Base-by-base conservation (phyloP, 2,329 filamentous ascomycete species). In the Grosmannia huntii region DNA sequence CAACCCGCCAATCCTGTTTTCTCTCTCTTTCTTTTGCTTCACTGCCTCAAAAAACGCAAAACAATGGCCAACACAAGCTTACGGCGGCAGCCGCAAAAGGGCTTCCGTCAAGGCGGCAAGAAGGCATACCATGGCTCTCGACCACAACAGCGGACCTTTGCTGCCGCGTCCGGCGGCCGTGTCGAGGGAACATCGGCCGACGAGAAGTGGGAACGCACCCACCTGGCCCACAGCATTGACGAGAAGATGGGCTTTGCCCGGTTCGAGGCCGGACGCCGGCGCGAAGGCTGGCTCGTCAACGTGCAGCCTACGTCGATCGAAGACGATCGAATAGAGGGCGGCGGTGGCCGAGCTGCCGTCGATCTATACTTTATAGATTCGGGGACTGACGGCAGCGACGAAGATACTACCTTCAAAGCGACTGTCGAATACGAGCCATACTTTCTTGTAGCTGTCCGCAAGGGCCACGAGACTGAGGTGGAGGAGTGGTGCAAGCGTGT, bases 281-380 rank as follows among this genome's bases (percentile, higher is more conserved):
- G 76, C 65, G 87, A 85, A 68, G 82, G 95, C 63, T 99, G 94
- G 94, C 82, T 99, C 4, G 89, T 92, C 65, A 99, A 97, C 68
- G 89, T 97, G 75, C 89, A 96, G 69, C 85, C 90, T 46, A 97
- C 94, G 0, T 83, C 84, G 14, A 79, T 99, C 76, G 78, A 96
- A 70, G 92, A 97, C 68, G 81, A 91, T 19, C 88, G 89, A 65
- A 80, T 88, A 52, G 85, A 87, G 1, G 89, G 89, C 60, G 94
- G 94, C 44, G 88, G 89, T 59, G 94, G 94, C 44, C 84, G 90
- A 63, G 87, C 94, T 1, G 94, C 89, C 10, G 83, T 99, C 59
- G 94, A 99, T 73, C 96, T 90, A 73, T 99, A 96, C 76, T 99
- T 99, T 72, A 86, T 99, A 60, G 89, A 91, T 66, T 88, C 92